A percentile compares a stretch with the other conserved stretches of the same genome.
Evolutionary conservation across 306 rosid species (phyloP).

Genomic region (Betula pendula): DNA sequence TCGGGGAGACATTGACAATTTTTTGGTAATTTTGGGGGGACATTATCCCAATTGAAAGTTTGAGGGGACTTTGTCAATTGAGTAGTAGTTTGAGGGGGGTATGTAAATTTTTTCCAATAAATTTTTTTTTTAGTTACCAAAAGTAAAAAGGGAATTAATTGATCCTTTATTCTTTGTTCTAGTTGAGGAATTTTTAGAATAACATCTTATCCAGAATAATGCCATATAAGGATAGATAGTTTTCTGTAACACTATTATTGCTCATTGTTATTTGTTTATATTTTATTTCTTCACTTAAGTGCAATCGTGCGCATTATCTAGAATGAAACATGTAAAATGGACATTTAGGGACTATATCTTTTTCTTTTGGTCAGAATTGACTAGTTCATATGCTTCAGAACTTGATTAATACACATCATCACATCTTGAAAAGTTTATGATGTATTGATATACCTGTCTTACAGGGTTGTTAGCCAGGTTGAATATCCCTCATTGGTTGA

Average conservation of each 20-base stretch:
- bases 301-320: neutral
- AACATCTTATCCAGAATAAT: neutral
- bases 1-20: too few species aligned
- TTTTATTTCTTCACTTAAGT: neutral
- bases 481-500: constrained; percentile 98
- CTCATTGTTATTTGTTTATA: neutral
- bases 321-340: neutral
- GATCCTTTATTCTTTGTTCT: neutral
- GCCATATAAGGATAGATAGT: neutral
- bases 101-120: too few species aligned
- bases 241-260: neutral
- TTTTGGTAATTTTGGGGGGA: too few species aligned
- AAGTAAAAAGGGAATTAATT: neutral
- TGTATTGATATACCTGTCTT: constrained; percentile 27
- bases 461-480: constrained; percentile 99
- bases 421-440: neutral
- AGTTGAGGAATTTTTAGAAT: neutral
- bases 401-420: neutral
- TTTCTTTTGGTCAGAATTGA: neutral
- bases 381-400: neutral
- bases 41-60: too few species aligned
- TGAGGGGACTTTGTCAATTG: too few species aligned
- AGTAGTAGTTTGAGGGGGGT: too few species aligned
- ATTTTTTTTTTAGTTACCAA: neutral
- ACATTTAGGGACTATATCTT: neutral